These are phyloP conservation scores for Aspergillus pseudoviridinutans DNA, from an alignment of 2,329 filamentous ascomycete genomes.

Conservation along the genomic window DNA sequence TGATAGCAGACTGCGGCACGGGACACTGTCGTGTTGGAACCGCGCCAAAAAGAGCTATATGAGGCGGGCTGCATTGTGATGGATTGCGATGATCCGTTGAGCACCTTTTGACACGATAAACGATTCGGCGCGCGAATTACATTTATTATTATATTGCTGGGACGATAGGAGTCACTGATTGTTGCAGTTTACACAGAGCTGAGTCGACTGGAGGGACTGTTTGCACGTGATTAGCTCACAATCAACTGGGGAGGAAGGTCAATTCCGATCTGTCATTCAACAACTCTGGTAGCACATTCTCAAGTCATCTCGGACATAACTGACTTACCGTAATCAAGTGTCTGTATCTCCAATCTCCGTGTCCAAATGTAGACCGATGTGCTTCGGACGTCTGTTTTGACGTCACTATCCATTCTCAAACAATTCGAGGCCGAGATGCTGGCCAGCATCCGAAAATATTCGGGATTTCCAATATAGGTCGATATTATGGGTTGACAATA, in stretches of 20 bases:
- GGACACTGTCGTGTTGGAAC: background rate
- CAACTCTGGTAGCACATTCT: no score
- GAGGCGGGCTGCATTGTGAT: fast-evolving
- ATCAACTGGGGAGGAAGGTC: background rate
- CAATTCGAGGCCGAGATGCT: background rate
- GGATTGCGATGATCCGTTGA: background rate
- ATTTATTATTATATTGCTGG: background rate
- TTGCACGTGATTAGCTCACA: background rate
- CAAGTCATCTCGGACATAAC: background rate
- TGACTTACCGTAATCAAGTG: background rate
- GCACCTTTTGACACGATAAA: background rate
- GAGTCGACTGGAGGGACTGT: background rate
- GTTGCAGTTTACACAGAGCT: background rate
- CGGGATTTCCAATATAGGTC: background rate
- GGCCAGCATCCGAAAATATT: background rate
- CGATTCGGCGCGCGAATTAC: background rate
- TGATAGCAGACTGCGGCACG: background rate
- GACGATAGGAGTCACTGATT: background rate
- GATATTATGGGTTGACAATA: background rate
- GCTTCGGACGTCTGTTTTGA: background rate
- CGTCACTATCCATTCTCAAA: background rate
- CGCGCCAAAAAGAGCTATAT: background rate
- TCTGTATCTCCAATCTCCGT: no score
- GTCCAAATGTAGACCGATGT: background rate
- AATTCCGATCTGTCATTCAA: no score